Conservation (phyloP, 768 basidiomycete species). For the Boletus fagicola region DNA sequence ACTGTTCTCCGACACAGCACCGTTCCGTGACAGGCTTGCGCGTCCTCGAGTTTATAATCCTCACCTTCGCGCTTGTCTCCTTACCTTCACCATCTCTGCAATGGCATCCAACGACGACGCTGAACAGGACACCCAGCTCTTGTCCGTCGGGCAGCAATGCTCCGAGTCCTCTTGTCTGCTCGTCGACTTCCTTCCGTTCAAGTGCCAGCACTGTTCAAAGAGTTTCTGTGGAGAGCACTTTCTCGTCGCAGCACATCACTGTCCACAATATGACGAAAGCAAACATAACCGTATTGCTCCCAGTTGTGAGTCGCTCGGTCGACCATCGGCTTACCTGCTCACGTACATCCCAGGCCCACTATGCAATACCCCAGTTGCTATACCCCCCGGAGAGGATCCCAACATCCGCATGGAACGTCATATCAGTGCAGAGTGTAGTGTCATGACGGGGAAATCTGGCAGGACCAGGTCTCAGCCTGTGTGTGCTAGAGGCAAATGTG, state of each 20-base stretch:
- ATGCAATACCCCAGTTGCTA: constrained; percentile 71
- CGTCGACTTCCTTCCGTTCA: constrained; percentile 84
- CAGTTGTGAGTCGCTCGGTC: constrained; percentile 48
- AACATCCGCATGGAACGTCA: constrained; percentile 81
- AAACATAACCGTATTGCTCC: constrained; percentile 76
- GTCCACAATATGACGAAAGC: constrained; percentile 66
- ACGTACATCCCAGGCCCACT: constrained; percentile 55
- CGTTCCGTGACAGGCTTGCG: constrained; percentile 15
- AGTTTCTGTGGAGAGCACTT: constrained; percentile 81
- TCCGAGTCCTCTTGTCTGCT: constrained; percentile 61
- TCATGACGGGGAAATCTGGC: constrained; percentile 61
- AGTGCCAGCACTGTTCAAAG: constrained; percentile 73
- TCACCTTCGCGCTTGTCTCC: constrained; percentile 1
- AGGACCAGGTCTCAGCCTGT: constrained; percentile 48
- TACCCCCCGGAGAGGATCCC: constrained; percentile 76
- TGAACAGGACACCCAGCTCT: constrained; percentile 54
- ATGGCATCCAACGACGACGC: constrained; percentile 16
- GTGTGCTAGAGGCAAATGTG: constrained; percentile 62
- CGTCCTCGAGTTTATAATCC: constrained; percentile 26
- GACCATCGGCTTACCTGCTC: not conserved
- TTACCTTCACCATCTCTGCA: not conserved
- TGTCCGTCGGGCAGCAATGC: constrained; percentile 71
- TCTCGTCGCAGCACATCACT: constrained; percentile 63
- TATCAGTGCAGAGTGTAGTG: constrained; percentile 61
- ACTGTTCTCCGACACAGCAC: not conserved